Conservation (phyloP, 257 asterid species). For the Capsicum chinense region DNA sequence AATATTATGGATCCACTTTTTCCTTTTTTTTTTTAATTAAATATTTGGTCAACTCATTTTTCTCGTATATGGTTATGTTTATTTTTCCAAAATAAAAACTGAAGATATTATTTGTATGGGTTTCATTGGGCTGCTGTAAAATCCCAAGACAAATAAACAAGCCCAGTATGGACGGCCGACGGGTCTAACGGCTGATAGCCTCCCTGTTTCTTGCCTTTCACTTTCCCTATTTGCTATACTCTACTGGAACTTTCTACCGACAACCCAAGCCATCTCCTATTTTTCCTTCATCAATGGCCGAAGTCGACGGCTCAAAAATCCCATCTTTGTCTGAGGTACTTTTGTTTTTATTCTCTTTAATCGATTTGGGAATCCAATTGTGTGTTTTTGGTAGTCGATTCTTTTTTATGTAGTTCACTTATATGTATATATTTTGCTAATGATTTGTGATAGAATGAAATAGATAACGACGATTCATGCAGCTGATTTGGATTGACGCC, state of each 20-base stretch:
- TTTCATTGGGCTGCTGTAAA: too few relatives aligned
- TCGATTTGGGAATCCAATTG: neutral
- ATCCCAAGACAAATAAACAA: too few relatives aligned
- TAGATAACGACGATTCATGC: neutral
- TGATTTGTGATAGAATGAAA: neutral
- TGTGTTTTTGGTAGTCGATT: neutral
- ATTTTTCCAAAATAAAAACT: too few relatives aligned
- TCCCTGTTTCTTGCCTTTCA: conserved; percentile 5
- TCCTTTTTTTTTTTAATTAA: too few relatives aligned
- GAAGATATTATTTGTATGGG: too few relatives aligned
- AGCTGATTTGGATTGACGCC: neutral
- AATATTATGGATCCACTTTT: too few relatives aligned
- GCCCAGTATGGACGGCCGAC: neutral
- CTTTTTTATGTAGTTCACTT: too few relatives aligned
- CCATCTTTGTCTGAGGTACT: conserved; percentile 64
- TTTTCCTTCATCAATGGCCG: conserved; percentile 54
- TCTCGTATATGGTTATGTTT: too few relatives aligned
- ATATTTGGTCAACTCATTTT: too few relatives aligned
- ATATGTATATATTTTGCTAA: neutral
- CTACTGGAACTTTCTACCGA: neutral
- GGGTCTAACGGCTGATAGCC: neutral
- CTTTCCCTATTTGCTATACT: neutral
- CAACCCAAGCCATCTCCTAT: neutral
- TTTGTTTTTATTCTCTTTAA: neutral
- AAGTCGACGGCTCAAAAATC: conserved; percentile 47